A percentile compares a stretch with the other conserved stretches of the same genome.
These are phyloP conservation scores for Leishmania mexicana DNA, from an alignment of 208 protist species.

Conservation along the genomic window DNA sequence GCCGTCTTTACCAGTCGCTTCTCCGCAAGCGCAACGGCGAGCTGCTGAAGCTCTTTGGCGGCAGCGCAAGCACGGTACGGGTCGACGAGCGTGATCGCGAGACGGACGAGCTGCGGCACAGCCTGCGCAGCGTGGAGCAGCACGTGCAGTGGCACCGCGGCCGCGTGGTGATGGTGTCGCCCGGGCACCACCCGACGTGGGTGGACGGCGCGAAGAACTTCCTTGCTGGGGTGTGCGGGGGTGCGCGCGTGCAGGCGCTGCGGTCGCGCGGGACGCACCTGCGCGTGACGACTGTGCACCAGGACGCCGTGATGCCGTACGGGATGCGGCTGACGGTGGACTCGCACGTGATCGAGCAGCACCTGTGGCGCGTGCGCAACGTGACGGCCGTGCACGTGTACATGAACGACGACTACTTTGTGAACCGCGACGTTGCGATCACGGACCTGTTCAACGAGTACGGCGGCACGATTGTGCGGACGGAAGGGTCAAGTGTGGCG, in stretches of 20 bases:
- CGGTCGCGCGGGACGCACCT: conserved; percentile 37
- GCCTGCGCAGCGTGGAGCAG: conserved; percentile 92
- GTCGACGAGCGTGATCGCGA: conserved; percentile 38
- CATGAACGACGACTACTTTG: conserved; percentile 83
- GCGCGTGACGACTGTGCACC: conserved; percentile 68
- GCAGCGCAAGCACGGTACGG: not conserved
- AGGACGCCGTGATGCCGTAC: conserved; percentile 67
- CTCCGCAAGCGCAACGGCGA: not conserved
- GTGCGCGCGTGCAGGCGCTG: conserved; percentile 22
- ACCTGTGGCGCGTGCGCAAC: conserved; percentile 63
- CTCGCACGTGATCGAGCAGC: conserved; percentile 58
- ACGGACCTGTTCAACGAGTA: conserved; percentile 63
- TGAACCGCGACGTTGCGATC: conserved; percentile 58
- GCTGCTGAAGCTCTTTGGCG: not conserved
- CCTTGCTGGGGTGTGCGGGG: conserved; percentile 37
- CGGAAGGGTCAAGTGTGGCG: conserved; percentile 19
- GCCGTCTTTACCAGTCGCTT: not conserved
- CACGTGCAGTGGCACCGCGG: conserved; percentile 89
- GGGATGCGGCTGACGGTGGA: conserved; percentile 56
- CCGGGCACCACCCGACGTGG: conserved; percentile 94
- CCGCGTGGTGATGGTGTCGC: conserved; percentile 95
- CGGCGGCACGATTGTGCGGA: conserved; percentile 62
- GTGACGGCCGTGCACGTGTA: conserved; percentile 58
- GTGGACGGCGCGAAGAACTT: conserved; percentile 74
- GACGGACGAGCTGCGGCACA: conserved; percentile 95